Base-by-base conservation (phyloP, 1,284 basidiomycete genomes). In the Fereydounia khargensis region DNA sequence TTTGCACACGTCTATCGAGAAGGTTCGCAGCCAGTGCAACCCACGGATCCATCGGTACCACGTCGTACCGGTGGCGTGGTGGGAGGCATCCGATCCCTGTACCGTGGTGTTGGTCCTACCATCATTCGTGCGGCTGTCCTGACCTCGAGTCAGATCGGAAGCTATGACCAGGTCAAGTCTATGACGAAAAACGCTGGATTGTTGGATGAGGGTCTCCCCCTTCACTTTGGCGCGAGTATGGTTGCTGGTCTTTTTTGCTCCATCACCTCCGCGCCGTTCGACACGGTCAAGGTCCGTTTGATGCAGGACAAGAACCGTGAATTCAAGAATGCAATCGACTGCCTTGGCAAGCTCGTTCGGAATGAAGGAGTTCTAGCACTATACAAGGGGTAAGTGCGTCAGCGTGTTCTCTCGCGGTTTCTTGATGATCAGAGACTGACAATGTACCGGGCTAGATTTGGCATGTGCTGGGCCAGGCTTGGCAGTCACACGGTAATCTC, bases 391-490 rank as follows among this genome's bases (percentile, higher is more conserved):
- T 59, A 27, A 50, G 56, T 47, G 7, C 25, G 25, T 8, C 25
- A 14, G 25, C 25, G 25, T 27, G n/a, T n/a, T n/a, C n/a, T n/a
- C n/a, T n/a, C n/a, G n/a, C n/a, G n/a, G n/a, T 14, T 14, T 7
- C 7, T 16, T 7, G 11, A 32, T 10, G 31, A 16, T 6, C 7
- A 7, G 9, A 7, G 8, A 16, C 7, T 7, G n/a, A 7, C 31
- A 7, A 17, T 17, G 31, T 10, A 7, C 11, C 16, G 7, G 9
- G 17, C 9, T 5, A 5, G 22, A 13, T 20, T 16, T 14, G 9
- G 5, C 17, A 69, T 69, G 66, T 69, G 66, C 25, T 69, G 66
- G 64, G 50, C 58, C 3, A 42, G 66, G 14, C 46, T 69, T 4
- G 66, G 66, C 20, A 52, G 48, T 1, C 66, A 69, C 30, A 66